A percentile compares a stretch with the other conserved stretches of the same genome.
These are phyloP conservation scores for Hevea brasiliensis DNA, from an alignment of 345 rosid genomes.

Conservation along the genomic window DNA sequence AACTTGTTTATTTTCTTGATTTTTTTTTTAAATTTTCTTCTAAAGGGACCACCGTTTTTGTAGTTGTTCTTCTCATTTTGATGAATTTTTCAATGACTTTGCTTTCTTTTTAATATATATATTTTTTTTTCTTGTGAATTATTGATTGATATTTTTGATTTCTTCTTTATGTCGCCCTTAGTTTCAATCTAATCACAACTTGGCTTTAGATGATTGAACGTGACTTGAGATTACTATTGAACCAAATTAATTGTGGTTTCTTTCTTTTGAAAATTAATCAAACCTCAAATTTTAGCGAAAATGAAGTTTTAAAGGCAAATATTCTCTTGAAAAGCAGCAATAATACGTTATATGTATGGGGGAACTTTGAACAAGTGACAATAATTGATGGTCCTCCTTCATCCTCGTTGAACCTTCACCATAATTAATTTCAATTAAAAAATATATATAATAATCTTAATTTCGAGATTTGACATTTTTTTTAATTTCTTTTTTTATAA, in stretches of 20 bases:
- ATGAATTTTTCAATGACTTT: background rate
- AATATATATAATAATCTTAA: too few species aligned
- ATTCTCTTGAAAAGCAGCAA: background rate
- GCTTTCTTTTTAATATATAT: too few species aligned
- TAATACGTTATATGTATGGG: background rate
- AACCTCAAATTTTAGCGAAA: background rate
- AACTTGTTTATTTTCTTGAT: background rate
- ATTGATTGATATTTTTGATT: too few species aligned
- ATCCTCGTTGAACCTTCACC: background rate
- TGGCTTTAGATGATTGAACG: background rate
- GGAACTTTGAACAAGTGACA: background rate
- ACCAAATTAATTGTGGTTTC: background rate
- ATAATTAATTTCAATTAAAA: too few species aligned
- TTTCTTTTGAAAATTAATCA: constrained; percentile 5
- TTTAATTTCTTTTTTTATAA: too few species aligned
- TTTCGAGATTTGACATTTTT: too few species aligned
- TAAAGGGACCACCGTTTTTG: constrained; percentile 26
- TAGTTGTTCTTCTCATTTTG: background rate
- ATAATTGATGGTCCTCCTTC: background rate
- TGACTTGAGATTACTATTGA: background rate
- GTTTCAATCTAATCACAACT: constrained; percentile 3
- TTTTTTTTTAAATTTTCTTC: background rate
- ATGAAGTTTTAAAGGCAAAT: background rate
- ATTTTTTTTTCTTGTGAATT: background rate
- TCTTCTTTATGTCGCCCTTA: constrained; percentile 28